A percentile compares a stretch with the other conserved stretches of the same genome.
These are phyloP conservation scores for Aureobasidium sp. DNA, from an alignment of 2,329 filamentous ascomycete genomes.

Conservation along the genomic window DNA sequence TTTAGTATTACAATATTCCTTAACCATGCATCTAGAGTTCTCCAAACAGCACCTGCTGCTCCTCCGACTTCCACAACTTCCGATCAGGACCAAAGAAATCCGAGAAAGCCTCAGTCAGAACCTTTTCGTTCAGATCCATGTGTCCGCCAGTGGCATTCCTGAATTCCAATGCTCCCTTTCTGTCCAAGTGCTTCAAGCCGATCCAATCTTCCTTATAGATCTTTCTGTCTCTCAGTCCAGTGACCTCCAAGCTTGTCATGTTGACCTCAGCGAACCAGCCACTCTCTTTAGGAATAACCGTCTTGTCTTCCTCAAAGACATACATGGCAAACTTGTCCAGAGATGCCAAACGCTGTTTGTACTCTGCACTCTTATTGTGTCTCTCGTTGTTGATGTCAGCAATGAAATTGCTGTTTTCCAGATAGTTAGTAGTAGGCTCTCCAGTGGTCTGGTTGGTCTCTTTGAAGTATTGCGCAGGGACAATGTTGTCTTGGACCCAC, in stretches of 20 bases:
- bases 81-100: constrained; percentile 53
- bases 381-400: constrained; percentile 97
- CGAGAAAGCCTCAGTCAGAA: constrained; percentile 56
- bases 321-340: constrained; percentile 81
- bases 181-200: constrained; percentile 69
- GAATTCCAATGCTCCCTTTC: constrained; percentile 71
- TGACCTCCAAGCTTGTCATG: constrained; percentile 51
- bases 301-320: constrained; percentile 77
- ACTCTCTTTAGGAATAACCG: constrained; percentile 82
- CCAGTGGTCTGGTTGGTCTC: constrained; percentile 53
- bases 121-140: constrained; percentile 65
- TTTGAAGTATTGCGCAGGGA: constrained; percentile 94
- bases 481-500: constrained; percentile 69
- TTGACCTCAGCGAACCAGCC: constrained; percentile 88
- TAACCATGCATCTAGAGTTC: not conserved
- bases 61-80: not conserved
- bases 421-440: constrained; percentile 51
- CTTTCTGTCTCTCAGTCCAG: constrained; percentile 55
- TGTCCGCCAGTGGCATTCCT: constrained; percentile 61
- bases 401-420: constrained; percentile 75
- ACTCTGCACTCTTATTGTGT: constrained; percentile 59
- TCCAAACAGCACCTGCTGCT: not conserved
- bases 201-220: constrained; percentile 93
- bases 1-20: too few species aligned
- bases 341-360: constrained; percentile 58